These are phyloP conservation scores for Suhomyces faveliae DNA, from an alignment of 805 yeast species.

Conservation along the genomic window DNA sequence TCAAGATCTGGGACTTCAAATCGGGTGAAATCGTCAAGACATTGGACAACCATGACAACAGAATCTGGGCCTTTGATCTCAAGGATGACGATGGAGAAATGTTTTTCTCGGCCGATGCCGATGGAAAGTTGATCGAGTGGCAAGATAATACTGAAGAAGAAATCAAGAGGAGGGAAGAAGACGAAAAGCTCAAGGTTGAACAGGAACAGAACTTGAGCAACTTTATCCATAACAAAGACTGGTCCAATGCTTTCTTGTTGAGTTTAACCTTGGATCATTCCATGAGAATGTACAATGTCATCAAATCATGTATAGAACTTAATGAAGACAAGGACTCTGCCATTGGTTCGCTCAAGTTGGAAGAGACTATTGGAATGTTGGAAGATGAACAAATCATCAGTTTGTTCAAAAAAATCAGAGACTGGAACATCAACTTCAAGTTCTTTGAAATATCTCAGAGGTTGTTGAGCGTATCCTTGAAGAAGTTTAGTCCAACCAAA, in stretches of 20 bases:
- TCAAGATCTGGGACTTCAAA: constrained; percentile 83
- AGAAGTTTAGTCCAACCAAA: constrained; percentile 51
- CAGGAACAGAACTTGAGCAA: constrained; percentile 86
- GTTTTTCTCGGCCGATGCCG: constrained; percentile 89
- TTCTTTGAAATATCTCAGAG: constrained; percentile 80
- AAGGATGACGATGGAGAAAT: constrained; percentile 66
- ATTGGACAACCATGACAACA: constrained; percentile 85
- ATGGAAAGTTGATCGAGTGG: constrained; percentile 90
- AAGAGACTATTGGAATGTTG: constrained; percentile 57
- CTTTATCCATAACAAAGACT: constrained; percentile 66
- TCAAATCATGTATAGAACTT: constrained; percentile 58
- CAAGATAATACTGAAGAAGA: constrained; percentile 79
- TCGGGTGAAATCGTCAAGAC: constrained; percentile 78
- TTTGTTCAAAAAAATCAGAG: constrained; percentile 75
- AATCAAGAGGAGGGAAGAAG: constrained; percentile 48
- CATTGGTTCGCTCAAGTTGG: constrained; percentile 61
- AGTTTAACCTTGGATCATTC: constrained; percentile 90
- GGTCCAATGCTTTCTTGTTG: constrained; percentile 84
- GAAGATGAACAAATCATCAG: constrained; percentile 56
- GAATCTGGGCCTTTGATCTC: constrained; percentile 86
- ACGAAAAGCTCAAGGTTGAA: constrained; percentile 62
- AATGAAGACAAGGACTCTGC: constrained; percentile 48
- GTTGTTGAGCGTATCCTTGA: constrained; percentile 63
- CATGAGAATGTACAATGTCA: constrained; percentile 76
- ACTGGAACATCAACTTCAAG: constrained; percentile 91